Base-by-base conservation (phyloP, 148 eudicot genomes). In the Rhododendron griersonianum region DNA sequence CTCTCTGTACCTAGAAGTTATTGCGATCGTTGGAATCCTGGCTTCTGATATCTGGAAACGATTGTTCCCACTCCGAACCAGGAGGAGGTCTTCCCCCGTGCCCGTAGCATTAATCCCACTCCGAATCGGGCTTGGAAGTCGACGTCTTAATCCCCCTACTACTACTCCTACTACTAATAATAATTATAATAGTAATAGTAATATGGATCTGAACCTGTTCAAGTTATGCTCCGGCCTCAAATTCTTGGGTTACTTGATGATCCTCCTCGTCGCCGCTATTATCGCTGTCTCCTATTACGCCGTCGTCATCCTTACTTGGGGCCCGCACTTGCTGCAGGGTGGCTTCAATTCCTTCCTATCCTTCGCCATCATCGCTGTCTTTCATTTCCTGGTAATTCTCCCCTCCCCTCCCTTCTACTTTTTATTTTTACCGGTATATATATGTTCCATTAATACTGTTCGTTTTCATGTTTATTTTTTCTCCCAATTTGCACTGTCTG, bases 231-330 rank as follows among this genome's bases (percentile, higher is more conserved):
- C 96, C 16, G 92, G 93, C 50, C 92, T 96, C 67, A 92, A 91
- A 47, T 87, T 91, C 81, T 86, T 96, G 55, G 98, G 98, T 23
- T 94, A 94, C 89, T 85, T 93, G 85, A 93, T 96, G 91, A 89
- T 96, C 84, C 41, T 92, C 45, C 87, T 96, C 78, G 98, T 94
- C 53, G 80, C 90, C 10, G 95, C 85, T 5, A 92, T 96, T 7
- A 85, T 96, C 51, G 93, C 78, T 0, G 81, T 94, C 19, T 87
- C 94, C 7, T 96, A 96, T 71, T 91, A 93, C 88, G 96, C 98
- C 48, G 95, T 96, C 51, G 92, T 96, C 19, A 87, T 95, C 65
- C 84, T 95, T 80, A 91, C 90, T 45, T 96, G 94, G 92, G 98
- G 87, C 23, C 98, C 99, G 9, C 91, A 80, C 9, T 90, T 96